These are phyloP conservation scores for Venturia carpophila DNA, from an alignment of 2,329 filamentous ascomycete species.

Conservation along the genomic window DNA sequence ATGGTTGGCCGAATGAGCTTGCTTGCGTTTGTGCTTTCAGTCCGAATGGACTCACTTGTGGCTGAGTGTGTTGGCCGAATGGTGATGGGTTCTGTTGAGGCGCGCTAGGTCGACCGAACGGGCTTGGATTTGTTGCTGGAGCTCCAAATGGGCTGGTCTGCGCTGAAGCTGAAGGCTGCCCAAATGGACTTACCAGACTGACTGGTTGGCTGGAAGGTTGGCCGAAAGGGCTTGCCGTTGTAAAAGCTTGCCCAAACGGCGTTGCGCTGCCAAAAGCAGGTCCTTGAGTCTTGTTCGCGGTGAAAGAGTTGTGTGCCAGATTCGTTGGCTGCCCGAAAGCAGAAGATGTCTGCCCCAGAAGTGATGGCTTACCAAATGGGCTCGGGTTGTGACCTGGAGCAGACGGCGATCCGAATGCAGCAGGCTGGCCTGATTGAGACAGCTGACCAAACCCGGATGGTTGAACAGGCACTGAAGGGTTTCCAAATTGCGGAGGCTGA, in stretches of 20 bases:
- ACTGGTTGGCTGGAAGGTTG: constrained; percentile 14
- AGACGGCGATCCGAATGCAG: constrained; percentile 14
- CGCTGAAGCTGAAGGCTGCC: constrained; percentile 24
- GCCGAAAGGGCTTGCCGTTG: constrained; percentile 12
- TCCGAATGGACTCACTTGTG: constrained; percentile 19
- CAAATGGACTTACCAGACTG: constrained; percentile 22
- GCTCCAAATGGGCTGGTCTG: constrained; percentile 19
- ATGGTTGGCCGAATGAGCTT: constrained; percentile 17
- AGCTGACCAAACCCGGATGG: constrained; percentile 15
- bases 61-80: constrained; percentile 19
- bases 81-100: constrained; percentile 13
- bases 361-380: constrained; percentile 21
- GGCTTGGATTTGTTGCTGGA: constrained; percentile 12
- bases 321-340: constrained; percentile 22
- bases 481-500: constrained; percentile 19
- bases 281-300: background rate
- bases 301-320: background rate
- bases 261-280: constrained; percentile 20
- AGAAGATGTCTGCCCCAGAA: constrained; percentile 2
- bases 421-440: constrained; percentile 17
- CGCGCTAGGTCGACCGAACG: constrained; percentile 8
- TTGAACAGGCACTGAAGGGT: constrained; percentile 17
- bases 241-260: constrained; percentile 24
- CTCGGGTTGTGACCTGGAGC: constrained; percentile 8
- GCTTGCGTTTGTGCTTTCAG: constrained; percentile 24